phyloP scores from a whole-genome alignment of 106 monocot genomes.

The Triglochin maritima region DNA sequence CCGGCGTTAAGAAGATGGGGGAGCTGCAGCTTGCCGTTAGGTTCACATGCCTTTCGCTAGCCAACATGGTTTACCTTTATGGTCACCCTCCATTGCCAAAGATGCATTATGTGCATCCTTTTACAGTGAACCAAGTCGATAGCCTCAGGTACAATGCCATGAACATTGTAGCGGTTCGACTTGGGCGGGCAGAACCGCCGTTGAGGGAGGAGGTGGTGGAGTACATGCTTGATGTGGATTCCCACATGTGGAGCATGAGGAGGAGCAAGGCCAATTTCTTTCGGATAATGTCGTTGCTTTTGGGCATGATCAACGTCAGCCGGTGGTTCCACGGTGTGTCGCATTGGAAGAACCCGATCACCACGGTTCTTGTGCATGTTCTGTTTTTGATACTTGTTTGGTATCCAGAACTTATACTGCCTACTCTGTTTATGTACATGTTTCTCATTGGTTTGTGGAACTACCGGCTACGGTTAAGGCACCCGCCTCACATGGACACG shows the following conservation, averaged over 20 bases:
- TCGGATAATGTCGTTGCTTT: conserved; percentile 42
- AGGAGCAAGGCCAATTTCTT: conserved; percentile 79
- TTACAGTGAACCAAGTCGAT: conserved; percentile 53
- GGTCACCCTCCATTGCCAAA: conserved; percentile 42
- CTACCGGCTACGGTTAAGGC: conserved; percentile 38
- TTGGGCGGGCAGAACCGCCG: conserved; percentile 61
- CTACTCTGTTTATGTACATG: conserved; percentile 60
- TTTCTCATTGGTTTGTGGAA: conserved; percentile 65
- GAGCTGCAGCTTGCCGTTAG: conserved; percentile 61
- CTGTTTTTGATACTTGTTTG: conserved; percentile 48
- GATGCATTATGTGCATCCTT: conserved; percentile 56
- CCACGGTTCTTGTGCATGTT: conserved; percentile 52
- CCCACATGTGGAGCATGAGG: conserved; percentile 82
- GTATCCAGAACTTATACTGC: conserved; percentile 63
- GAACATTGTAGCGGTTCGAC: conserved; percentile 44
- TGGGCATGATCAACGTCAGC: conserved; percentile 20
- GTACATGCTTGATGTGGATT: conserved; percentile 58
- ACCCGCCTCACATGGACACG: conserved; percentile 69
- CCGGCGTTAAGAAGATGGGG: conserved; percentile 68
- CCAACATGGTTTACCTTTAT: conserved; percentile 48
- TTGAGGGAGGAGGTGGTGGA: conserved; percentile 59
- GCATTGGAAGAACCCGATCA: conserved; percentile 58
- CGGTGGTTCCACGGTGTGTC: conserved; percentile 49
- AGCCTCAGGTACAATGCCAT: conserved; percentile 46
- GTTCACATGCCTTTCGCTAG: conserved; percentile 41